Evolutionary conservation across 768 basidiomycete genomes (phyloP).

Genomic region (Rhizopogon vinicolor): DNA sequence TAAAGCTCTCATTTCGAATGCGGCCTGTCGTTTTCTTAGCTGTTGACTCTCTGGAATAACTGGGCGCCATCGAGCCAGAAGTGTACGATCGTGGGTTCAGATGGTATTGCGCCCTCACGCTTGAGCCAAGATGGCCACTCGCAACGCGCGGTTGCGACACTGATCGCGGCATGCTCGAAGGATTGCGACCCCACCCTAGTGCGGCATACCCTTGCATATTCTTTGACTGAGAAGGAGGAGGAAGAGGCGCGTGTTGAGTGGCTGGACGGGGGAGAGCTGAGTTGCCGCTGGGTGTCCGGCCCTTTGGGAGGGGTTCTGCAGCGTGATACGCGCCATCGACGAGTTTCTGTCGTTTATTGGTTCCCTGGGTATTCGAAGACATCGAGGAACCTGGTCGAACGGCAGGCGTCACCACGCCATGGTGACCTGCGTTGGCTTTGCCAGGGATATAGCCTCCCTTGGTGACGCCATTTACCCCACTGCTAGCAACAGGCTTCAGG

Average conservation of each 20-base stretch:
- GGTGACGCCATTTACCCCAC: constrained; percentile 2
- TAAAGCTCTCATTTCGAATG: constrained; percentile 74
- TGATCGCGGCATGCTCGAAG: constrained; percentile 27
- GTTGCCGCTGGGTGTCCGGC: constrained; percentile 21
- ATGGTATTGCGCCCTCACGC: not conserved
- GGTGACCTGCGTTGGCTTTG: constrained; percentile 21
- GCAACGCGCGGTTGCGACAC: constrained; percentile 18
- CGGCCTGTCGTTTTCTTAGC: constrained; percentile 42
- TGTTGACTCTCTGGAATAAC: constrained; percentile 6
- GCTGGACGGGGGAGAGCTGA: constrained; percentile 11
- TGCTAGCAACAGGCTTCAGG: constrained; percentile 14
- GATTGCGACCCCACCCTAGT: constrained; percentile 31
- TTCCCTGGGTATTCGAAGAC: constrained; percentile 41
- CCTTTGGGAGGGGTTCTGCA: constrained; percentile 22
- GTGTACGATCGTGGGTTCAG: not conserved
- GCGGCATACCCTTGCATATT: constrained; percentile 22
- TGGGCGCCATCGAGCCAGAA: constrained; percentile 6
- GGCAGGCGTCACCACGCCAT: constrained; percentile 53
- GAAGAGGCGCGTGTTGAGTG: constrained; percentile 2
- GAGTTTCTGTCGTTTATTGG: constrained; percentile 61
- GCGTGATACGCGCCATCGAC: constrained; percentile 31
- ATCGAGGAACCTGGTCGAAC: constrained; percentile 41
- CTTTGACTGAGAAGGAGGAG: constrained; percentile 16
- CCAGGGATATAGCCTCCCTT: constrained; percentile 25
- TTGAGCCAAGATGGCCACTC: constrained; percentile 1